phyloP scores from a whole-genome alignment of 2,329 filamentous ascomycete genomes.

The Pezicula neosporulosa region DNA sequence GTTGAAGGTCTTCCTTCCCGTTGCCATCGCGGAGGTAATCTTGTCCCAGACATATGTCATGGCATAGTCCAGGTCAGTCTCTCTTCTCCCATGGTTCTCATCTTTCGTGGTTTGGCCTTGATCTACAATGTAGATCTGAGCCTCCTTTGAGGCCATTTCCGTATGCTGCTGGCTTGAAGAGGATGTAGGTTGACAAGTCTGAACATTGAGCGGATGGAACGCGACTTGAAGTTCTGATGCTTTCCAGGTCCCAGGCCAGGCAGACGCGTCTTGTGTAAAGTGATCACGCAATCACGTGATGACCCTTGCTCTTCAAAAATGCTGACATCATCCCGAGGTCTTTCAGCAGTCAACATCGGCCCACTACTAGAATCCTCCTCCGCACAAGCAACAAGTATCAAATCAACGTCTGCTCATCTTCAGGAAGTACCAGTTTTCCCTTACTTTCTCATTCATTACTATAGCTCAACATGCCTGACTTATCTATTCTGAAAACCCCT shows the following conservation, averaged over 20 bases:
- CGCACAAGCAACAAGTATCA: not conserved
- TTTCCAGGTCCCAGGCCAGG: not conserved
- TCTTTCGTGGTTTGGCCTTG: constrained; percentile 81
- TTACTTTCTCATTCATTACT: not conserved
- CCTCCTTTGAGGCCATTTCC: constrained; percentile 88
- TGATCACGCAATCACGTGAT: not conserved
- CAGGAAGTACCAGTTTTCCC: no score
- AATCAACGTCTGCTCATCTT: not conserved
- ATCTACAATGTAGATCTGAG: constrained; percentile 88
- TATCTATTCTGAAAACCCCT: constrained; percentile 50
- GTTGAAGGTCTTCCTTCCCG: constrained; percentile 67
- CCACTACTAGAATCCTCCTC: not conserved
- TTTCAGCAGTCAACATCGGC: not conserved
- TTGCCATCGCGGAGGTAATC: constrained; percentile 67
- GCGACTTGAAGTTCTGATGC: constrained; percentile 1
- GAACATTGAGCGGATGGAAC: constrained; percentile 7
- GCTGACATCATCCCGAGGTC: not conserved
- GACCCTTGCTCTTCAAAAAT: no score
- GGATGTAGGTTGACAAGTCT: not conserved
- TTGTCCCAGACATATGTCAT: constrained; percentile 96
- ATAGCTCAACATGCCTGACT: constrained; percentile 29
- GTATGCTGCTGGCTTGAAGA: not conserved
- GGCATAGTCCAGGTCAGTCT: constrained; percentile 83
- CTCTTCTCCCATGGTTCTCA: constrained; percentile 63
- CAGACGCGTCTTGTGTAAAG: constrained; percentile 5